These are phyloP conservation scores for Trichophyton benhamiae DNA, from an alignment of 2,329 filamentous ascomycete genomes.

Conservation along the genomic window DNA sequence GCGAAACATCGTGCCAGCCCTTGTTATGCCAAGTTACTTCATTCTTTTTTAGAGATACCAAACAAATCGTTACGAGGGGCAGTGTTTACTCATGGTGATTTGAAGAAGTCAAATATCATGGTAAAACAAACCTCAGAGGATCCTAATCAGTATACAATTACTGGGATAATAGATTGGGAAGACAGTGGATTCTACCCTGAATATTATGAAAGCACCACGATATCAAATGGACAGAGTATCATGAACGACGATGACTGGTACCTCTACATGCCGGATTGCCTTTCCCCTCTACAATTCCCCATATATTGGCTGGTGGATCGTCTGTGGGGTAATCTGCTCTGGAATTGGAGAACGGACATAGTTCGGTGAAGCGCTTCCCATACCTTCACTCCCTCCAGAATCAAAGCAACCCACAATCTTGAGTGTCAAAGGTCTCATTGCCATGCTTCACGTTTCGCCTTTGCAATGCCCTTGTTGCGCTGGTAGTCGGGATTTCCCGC, in stretches of 20 bases:
- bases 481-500: neutral
- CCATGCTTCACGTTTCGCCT: constrained; percentile 8
- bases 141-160: constrained; percentile 12
- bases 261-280: constrained; percentile 18
- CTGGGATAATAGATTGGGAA: constrained; percentile 24
- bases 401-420: neutral
- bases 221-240: constrained; percentile 14
- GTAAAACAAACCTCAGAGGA: neutral
- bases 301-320: constrained; percentile 10
- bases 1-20: constrained; percentile 15
- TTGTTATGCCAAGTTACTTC: constrained; percentile 17
- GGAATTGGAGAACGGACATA: neutral
- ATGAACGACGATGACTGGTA: constrained; percentile 21
- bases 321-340: constrained; percentile 7
- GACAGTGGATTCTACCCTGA: constrained; percentile 23
- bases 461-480: neutral
- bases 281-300: constrained; percentile 15
- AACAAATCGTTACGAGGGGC: neutral
- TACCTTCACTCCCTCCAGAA: neutral
- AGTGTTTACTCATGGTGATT: constrained; percentile 12
- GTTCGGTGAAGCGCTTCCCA: neutral
- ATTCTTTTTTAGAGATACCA: constrained; percentile 14
- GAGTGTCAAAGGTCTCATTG: neutral
- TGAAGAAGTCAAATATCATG: constrained; percentile 11
- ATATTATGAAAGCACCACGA: constrained; percentile 19